A percentile compares a stretch with the other conserved stretches of the same genome.
phyloP scores from a whole-genome alignment of 345 rosid genomes.

The Gossypioides kirkii region DNA sequence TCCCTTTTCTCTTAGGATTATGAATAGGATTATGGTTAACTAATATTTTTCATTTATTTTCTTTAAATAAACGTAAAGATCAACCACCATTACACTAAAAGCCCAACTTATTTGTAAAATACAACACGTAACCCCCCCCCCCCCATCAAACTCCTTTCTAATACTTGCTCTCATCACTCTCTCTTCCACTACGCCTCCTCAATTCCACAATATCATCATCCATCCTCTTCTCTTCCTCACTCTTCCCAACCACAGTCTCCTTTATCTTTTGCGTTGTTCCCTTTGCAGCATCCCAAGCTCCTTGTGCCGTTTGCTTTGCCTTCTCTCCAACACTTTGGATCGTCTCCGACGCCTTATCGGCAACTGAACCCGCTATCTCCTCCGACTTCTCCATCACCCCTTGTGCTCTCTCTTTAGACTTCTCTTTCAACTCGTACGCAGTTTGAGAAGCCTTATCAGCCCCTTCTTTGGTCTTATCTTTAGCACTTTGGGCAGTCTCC shows the following conservation, averaged over 20 bases:
- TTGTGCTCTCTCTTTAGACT: background rate
- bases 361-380: slow-evolving; percentile 12
- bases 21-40: too few species aligned
- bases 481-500: slow-evolving; percentile 18
- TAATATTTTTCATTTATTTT: too few species aligned
- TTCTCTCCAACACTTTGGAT: slow-evolving; percentile 29
- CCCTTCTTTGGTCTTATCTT: slow-evolving; percentile 18
- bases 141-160: background rate
- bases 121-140: too few species aligned
- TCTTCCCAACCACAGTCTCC: slow-evolving; percentile 37
- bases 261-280: slow-evolving; percentile 35
- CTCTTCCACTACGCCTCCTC: slow-evolving; percentile 8
- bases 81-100: too few species aligned
- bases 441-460: background rate
- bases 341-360: slow-evolving; percentile 23
- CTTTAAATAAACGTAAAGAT: too few species aligned
- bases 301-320: slow-evolving; percentile 28
- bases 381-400: slow-evolving; percentile 16
- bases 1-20: too few species aligned
- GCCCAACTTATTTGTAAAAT: too few species aligned
- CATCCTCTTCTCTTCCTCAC: slow-evolving; percentile 13
- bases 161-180: slow-evolving; percentile 4
- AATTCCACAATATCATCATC: slow-evolving; percentile 19
- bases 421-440: background rate
- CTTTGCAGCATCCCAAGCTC: slow-evolving; percentile 32